Conservation (phyloP, 768 basidiomycete species). For the Sporobolomyces phaffii region DNA sequence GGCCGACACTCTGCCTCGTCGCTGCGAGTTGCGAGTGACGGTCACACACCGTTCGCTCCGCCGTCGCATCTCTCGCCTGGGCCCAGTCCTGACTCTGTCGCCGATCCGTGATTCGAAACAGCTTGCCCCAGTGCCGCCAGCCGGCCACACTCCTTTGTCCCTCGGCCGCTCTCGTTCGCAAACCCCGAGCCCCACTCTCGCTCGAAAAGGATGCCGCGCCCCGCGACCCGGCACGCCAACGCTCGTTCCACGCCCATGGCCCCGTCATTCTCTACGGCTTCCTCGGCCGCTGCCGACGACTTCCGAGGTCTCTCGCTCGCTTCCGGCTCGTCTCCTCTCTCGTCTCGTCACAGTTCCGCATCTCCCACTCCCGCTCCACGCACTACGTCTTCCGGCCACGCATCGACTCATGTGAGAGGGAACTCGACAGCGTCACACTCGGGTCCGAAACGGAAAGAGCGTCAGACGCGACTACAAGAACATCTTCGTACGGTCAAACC, state of each 20-base stretch:
- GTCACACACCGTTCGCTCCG: too few species aligned
- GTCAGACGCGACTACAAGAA: constrained; percentile 34
- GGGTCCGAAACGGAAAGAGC: constrained; percentile 7
- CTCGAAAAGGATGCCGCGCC: background rate
- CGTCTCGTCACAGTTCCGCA: background rate
- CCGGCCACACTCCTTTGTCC: too few species aligned
- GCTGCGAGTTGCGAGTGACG: too few species aligned
- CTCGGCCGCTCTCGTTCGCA: too few species aligned
- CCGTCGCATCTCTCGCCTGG: too few species aligned
- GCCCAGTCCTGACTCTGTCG: too few species aligned
- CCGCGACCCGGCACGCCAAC: background rate
- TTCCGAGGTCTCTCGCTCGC: constrained; percentile 6
- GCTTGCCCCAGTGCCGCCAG: too few species aligned
- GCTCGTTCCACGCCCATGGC: background rate
- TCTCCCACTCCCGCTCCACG: constrained; percentile 4
- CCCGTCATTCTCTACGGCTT: background rate
- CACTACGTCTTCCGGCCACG: background rate
- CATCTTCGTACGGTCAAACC: constrained; percentile 33
- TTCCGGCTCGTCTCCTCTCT: background rate
- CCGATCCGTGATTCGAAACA: too few species aligned
- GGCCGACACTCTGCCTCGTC: too few species aligned
- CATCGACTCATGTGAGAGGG: background rate
- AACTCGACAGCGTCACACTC: background rate
- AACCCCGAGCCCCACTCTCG: constrained; percentile 4
- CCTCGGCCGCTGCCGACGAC: constrained; percentile 11